Evolutionary conservation across 305 asterid species (phyloP).

Genomic region (Fraxinus albicans): DNA sequence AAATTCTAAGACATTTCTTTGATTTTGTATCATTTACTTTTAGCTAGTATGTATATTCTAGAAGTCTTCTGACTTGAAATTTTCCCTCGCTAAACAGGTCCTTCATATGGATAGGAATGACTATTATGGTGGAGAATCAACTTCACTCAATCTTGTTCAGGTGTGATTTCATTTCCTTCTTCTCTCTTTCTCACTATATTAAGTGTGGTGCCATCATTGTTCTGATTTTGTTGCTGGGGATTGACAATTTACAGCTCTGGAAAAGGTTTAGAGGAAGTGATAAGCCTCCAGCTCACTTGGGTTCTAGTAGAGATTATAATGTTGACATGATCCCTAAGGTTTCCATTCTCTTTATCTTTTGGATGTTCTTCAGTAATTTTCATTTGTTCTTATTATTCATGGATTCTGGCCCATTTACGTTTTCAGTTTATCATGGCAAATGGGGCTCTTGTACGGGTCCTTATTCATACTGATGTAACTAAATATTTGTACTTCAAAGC

Average conservation of each 20-base stretch:
- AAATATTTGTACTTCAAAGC: conserved; percentile 88
- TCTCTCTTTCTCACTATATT: neutral
- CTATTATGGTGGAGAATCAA: conserved; percentile 88
- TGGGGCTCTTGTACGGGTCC: conserved; percentile 90
- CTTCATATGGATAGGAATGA: conserved; percentile 98
- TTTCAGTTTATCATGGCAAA: conserved; percentile 95
- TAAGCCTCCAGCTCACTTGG: conserved; percentile 78
- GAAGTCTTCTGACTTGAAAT: neutral
- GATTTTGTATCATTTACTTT: neutral
- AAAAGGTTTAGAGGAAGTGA: conserved; percentile 92
- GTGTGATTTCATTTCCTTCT: conserved; percentile 15
- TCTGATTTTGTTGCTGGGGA: neutral
- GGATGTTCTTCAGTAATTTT: conserved; percentile 8
- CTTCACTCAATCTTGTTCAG: conserved; percentile 63
- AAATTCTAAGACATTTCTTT: neutral
- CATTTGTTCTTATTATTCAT: neutral
- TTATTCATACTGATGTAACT: conserved; percentile 91
- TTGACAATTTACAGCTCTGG: conserved; percentile 56
- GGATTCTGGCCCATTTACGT: conserved; percentile 11
- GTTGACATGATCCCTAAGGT: conserved; percentile 98
- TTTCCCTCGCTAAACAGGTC: conserved; percentile 47
- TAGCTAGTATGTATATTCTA: neutral
- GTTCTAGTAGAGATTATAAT: conserved; percentile 86
- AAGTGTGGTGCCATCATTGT: neutral
- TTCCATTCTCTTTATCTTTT: conserved; percentile 7